Conservation (phyloP, 2,329 filamentous ascomycete species). For the Setomelanomma holmii region DNA sequence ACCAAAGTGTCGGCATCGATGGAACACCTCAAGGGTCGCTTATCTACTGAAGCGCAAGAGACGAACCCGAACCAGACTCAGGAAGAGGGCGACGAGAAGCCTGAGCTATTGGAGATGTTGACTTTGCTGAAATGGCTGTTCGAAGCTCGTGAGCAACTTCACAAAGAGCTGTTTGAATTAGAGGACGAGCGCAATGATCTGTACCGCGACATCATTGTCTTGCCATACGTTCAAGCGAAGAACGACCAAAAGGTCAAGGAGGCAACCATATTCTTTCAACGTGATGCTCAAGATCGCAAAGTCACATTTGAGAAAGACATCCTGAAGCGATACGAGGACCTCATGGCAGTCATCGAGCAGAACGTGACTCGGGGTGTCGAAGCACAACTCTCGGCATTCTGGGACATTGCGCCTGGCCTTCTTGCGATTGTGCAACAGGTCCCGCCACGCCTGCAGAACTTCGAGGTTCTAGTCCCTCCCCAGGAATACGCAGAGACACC, state of each 20-base stretch:
- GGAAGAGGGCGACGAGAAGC: conserved; percentile 93
- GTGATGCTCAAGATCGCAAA: conserved; percentile 77
- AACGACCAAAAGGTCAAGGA: conserved; percentile 81
- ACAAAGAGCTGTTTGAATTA: conserved; percentile 85
- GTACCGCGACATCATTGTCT: conserved; percentile 82
- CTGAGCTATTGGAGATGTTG: conserved; percentile 91
- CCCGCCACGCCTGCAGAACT: conserved; percentile 64
- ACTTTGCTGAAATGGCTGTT: conserved; percentile 97
- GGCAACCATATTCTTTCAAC: conserved; percentile 81
- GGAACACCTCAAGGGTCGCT: conserved; percentile 72
- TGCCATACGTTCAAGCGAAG: conserved; percentile 76
- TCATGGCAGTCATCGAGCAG: conserved; percentile 79
- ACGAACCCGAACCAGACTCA: conserved; percentile 82
- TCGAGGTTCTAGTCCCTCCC: conserved; percentile 78
- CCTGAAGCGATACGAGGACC: conserved; percentile 75
- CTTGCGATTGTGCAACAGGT: conserved; percentile 80
- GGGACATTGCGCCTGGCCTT: conserved; percentile 92
- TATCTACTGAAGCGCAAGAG: conserved; percentile 74
- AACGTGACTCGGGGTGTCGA: conserved; percentile 90
- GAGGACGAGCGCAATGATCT: conserved; percentile 84
- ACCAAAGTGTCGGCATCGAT: conserved; percentile 78
- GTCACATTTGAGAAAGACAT: conserved; percentile 74
- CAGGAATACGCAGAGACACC: conserved; percentile 88
- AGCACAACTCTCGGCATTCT: conserved; percentile 90
- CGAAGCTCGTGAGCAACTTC: conserved; percentile 85